These are phyloP conservation scores for Diutina mesorugosa DNA, from an alignment of 1,139 yeast species.

Conservation along the genomic window DNA sequence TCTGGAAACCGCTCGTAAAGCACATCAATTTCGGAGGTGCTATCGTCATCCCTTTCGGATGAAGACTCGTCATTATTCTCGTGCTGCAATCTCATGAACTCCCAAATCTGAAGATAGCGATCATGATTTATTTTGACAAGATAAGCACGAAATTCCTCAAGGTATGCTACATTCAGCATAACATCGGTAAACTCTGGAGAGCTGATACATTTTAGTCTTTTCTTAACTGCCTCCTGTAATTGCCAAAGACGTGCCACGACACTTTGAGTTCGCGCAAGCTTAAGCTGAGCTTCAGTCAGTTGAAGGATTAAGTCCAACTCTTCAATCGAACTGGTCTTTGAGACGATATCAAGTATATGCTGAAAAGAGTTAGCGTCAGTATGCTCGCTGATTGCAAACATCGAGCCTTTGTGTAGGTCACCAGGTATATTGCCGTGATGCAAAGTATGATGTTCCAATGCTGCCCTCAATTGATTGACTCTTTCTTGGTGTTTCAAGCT, in stretches of 20 bases:
- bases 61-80: constrained; percentile 5
- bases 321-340: constrained; percentile 40
- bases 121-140: constrained; percentile 5
- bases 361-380: constrained; percentile 16
- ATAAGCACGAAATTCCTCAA: constrained; percentile 5
- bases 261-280: not conserved
- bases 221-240: not conserved
- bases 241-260: not conserved
- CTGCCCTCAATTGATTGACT: constrained; percentile 60
- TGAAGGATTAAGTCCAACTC: constrained; percentile 17
- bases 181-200: constrained; percentile 4
- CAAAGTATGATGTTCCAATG: constrained; percentile 52
- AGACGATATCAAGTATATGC: constrained; percentile 38
- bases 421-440: constrained; percentile 6
- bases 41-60: not conserved
- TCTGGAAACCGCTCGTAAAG: not conserved
- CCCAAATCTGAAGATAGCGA: constrained; percentile 48
- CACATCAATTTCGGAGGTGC: not conserved
- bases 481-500: constrained; percentile 64
- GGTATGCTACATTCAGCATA: constrained; percentile 3
- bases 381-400: constrained; percentile 3
- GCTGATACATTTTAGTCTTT: not conserved
- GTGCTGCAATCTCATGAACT: constrained; percentile 41
- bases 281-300: not conserved
- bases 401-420: constrained; percentile 6